Evolutionary conservation across 768 basidiomycete genomes (phyloP).

Genomic region (Tephrocybe sp.): DNA sequence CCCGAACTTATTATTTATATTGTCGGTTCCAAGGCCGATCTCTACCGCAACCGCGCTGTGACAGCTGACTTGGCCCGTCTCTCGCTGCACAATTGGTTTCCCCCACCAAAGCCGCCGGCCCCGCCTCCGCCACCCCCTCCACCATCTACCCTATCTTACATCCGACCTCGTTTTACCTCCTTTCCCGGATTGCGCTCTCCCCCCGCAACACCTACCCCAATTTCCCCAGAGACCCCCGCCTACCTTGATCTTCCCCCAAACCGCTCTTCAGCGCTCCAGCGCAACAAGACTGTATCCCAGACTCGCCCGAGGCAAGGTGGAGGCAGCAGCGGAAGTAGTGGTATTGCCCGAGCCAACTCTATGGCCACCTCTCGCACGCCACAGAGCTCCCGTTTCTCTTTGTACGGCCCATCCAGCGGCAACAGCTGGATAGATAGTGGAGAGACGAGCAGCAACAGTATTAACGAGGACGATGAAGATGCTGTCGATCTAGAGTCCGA

Average conservation of each 20-base stretch:
- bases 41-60: constrained; percentile 69
- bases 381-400: constrained; percentile 60
- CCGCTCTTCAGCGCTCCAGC: constrained; percentile 51
- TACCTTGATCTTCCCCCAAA: constrained; percentile 62
- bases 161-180: constrained; percentile 77
- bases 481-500: constrained; percentile 44
- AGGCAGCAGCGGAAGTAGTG: constrained; percentile 17
- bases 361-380: constrained; percentile 42
- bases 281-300: constrained; percentile 48
- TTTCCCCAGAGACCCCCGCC: constrained; percentile 58
- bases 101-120: constrained; percentile 69
- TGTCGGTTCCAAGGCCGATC: constrained; percentile 91
- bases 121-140: constrained; percentile 66
- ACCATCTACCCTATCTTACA: constrained; percentile 70
- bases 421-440: constrained; percentile 56
- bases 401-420: constrained; percentile 49
- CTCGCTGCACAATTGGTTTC: constrained; percentile 85
- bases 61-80: constrained; percentile 82
- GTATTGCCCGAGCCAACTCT: constrained; percentile 48
- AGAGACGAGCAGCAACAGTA: constrained; percentile 66
- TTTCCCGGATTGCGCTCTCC: constrained; percentile 67
- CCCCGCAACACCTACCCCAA: constrained; percentile 42
- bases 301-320: constrained; percentile 48
- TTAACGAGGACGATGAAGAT: constrained; percentile 67
- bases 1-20: constrained; percentile 92